Evolutionary conservation across 257 asterid species (phyloP).

Genomic region (Primulina tabacum): DNA sequence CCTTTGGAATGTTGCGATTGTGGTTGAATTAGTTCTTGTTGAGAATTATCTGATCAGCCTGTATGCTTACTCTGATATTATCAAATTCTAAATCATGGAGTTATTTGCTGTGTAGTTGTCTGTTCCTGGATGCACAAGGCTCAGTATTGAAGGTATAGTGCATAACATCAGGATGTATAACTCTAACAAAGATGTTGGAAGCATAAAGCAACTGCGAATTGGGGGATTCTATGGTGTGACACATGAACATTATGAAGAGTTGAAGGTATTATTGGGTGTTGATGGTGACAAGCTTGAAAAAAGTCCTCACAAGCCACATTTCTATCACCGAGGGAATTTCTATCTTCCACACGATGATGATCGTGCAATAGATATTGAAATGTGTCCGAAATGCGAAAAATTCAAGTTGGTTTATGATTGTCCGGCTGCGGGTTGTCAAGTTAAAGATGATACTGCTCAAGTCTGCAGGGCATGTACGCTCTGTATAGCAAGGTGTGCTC

Average conservation of each 20-base stretch:
- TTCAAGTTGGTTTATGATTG: slow-evolving; percentile 76
- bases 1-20: background rate
- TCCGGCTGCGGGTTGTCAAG: slow-evolving; percentile 67
- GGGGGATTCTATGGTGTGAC: slow-evolving; percentile 67
- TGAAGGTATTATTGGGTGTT: slow-evolving; percentile 46
- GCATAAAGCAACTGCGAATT: slow-evolving; percentile 63
- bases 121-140: slow-evolving; percentile 79
- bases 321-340: slow-evolving; percentile 49
- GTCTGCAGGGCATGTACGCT: slow-evolving; percentile 69
- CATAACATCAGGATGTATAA: slow-evolving; percentile 46
- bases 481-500: slow-evolving; percentile 68
- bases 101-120: slow-evolving; percentile 49
- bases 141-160: slow-evolving; percentile 61
- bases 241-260: slow-evolving; percentile 47
- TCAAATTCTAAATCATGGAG: slow-evolving; percentile 15
- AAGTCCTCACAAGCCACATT: slow-evolving; percentile 46
- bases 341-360: slow-evolving; percentile 67
- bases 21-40: background rate
- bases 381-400: slow-evolving; percentile 74
- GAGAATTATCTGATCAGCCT: background rate
- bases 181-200: slow-evolving; percentile 32
- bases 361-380: slow-evolving; percentile 68
- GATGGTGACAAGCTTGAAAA: slow-evolving; percentile 27
- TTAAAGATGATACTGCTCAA: slow-evolving; percentile 35
- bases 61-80: background rate